Base-by-base conservation (phyloP, 1,284 basidiomycete genomes). In the Fomes fomentarius region DNA sequence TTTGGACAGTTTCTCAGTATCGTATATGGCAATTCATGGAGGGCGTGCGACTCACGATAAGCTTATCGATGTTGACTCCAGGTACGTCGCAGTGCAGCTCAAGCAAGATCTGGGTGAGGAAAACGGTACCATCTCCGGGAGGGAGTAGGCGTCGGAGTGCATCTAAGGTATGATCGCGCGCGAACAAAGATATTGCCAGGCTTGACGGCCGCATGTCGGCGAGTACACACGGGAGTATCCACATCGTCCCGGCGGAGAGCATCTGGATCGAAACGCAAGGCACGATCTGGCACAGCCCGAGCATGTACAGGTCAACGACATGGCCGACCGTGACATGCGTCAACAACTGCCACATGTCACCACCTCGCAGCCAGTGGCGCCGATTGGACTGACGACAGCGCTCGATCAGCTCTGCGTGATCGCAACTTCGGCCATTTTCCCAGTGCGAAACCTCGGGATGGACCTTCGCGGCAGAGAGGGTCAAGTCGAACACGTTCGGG, bases 281-380 rank as follows among this genome's bases (percentile, higher is more conserved):
- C 12, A 58, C 50, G 31, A 31, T 15, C 4, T 19, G 33, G 12
- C 31, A 31, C 11, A 58, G 40, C 14, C 50, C 53, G 21, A 53
- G 44, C 57, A 59, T 56, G 41, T 53, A 59, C 15, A 59, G 22
- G 44, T 59, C 57, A 24, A 48, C 37, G 44, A 59, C 26, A 26
- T 53, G 53, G 17, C 54, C 54, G 10, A 26, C 57, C 1, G 33
- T 21, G 25, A 59, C 40, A 26, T 40, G 44, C 21, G 17, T 14
- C 22, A 56, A 44, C 10, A 24, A 10, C 38, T 21, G 21, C 54
- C 53, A 59, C 21, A 39, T 43, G 3, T 14, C 30, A 12, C 14
- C 10, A 15, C 41, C 19, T 4, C 21, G n/a, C 9, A 26, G 49
- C 42, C 42, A 35, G 19, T 52, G 39, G 19, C 42, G 47, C 25